Evolutionary conservation across 2,329 filamentous ascomycete species (phyloP), one percentile per base, ranked within the genome.

Genomic region (Fusarium veterinarium): DNA sequence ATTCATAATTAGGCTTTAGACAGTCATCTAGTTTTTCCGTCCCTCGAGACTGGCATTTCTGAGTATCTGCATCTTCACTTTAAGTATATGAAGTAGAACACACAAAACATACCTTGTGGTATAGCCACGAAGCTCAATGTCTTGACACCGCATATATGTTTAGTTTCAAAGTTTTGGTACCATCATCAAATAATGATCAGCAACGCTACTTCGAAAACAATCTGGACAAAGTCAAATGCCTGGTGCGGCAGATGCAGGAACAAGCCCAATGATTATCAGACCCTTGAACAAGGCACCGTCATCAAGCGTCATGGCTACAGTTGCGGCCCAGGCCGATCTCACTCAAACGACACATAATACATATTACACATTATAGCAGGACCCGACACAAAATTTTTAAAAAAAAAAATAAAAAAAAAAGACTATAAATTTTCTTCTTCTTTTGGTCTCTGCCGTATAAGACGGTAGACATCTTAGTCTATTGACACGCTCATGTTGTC

Each of bases 231-330:
- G 25, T 33, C n/a, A 38, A 48, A 23, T 13, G 46, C 16, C n/a
- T 57, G 70, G 53, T 66, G 59, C 56, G 51, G 48, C 45, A 53
- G 53, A 60, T 23, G 61, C 66, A 73, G 70, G 70, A 60, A 67
- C 70, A 60, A 41, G 23, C 19, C 49, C 49, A 73, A 60, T 62
- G 28, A 67, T 33, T 17, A 41, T 48, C 33, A 8, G 12, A 53
- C 33, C 7, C 45, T 38, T 41, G 8, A 30, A 40, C 19, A 31
- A 59, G 28, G 19, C 35, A 14, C 23, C 35, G 51, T 60, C 69
- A 69, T 53, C 23, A 31, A 59, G 28, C 38, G 37, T 61, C 60
- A 62, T 67, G 44, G 20, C 28, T 53, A 52, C 31, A 41, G 17
- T 48, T 38, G 14, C 64, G 56, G 70, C 51, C 42, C 60, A 56